phyloP scores from a whole-genome alignment of 2,329 filamentous ascomycete genomes.

The Fusarium sp. region DNA sequence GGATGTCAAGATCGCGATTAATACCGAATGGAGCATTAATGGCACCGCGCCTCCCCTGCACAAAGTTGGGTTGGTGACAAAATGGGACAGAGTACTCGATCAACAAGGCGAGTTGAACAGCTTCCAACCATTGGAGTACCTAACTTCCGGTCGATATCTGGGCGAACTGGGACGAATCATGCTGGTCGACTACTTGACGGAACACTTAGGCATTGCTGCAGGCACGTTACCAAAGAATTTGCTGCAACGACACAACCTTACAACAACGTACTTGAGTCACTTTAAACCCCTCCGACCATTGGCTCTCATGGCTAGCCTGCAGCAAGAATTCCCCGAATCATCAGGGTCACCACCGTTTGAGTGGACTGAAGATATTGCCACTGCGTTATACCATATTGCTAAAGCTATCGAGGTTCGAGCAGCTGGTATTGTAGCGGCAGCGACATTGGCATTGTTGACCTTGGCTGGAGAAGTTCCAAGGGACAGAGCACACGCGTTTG shows the following conservation, averaged over 20 bases:
- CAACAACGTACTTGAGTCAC: constrained; percentile 79
- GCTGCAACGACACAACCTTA: constrained; percentile 70
- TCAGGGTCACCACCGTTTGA: constrained; percentile 61
- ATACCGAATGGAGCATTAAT: constrained; percentile 87
- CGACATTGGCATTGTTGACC: constrained; percentile 75
- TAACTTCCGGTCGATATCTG: constrained; percentile 83
- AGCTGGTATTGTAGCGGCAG: constrained; percentile 79
- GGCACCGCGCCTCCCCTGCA: constrained; percentile 77
- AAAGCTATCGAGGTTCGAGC: constrained; percentile 78
- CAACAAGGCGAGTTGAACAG: constrained; percentile 75
- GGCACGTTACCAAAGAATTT: constrained; percentile 67
- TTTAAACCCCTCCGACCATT: constrained; percentile 67
- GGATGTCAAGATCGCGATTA: constrained; percentile 78
- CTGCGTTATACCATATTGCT: constrained; percentile 73
- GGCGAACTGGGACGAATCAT: constrained; percentile 81
- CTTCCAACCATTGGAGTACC: constrained; percentile 87
- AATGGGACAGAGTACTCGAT: constrained; percentile 78
- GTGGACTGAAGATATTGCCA: constrained; percentile 73
- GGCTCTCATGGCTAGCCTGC: constrained; percentile 61
- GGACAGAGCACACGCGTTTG: constrained; percentile 40
- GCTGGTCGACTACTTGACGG: constrained; percentile 72
- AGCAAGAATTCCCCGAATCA: constrained; percentile 64
- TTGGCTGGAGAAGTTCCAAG: constrained; percentile 74
- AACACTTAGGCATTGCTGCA: constrained; percentile 54
- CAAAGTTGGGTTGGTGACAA: constrained; percentile 72